phyloP scores from a whole-genome alignment of 23 red algal genomes.

The Cyanidiococcus yangmingshanensis region DNA sequence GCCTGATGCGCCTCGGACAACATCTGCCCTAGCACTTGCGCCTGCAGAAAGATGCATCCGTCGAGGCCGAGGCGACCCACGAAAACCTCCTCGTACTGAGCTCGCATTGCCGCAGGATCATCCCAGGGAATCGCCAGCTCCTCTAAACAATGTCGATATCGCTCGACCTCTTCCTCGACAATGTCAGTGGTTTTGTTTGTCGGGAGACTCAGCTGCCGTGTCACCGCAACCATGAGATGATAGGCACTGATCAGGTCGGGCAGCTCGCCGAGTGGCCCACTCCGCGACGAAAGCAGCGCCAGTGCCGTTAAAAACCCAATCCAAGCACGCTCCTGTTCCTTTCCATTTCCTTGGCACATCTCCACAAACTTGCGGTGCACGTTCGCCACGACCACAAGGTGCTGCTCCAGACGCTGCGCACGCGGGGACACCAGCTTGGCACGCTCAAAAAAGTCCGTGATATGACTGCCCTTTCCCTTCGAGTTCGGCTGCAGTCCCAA shows the following conservation, averaged over 20 bases:
- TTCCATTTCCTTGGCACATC: not conserved
- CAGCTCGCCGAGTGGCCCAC: constrained; percentile 5
- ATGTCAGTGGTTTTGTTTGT: not conserved
- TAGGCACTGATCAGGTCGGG: constrained; percentile 15
- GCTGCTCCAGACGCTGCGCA: constrained; percentile 6
- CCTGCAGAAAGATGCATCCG: not conserved
- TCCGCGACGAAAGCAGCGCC: not conserved
- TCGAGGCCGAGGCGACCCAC: constrained; percentile 9
- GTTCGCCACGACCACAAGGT: constrained; percentile 5
- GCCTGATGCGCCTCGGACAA: not conserved
- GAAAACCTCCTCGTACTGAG: not conserved
- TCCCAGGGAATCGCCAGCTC: not conserved
- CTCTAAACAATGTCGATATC: not conserved
- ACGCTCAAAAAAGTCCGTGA: constrained; percentile 16
- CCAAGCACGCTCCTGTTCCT: not conserved
- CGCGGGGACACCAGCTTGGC: not conserved
- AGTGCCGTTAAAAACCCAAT: not conserved
- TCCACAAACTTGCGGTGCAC: constrained; percentile 19
- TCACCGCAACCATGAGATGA: constrained; percentile 8
- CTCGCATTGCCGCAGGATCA: not conserved
- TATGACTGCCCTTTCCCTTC: not conserved
- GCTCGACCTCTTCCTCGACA: constrained; percentile 13
- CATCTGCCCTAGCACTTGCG: not conserved
- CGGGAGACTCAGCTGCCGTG: not conserved
- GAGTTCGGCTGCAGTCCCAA: not conserved